phyloP scores from a whole-genome alignment of 2,329 filamentous ascomycete genomes.

The Colletotrichum theobromicola region DNA sequence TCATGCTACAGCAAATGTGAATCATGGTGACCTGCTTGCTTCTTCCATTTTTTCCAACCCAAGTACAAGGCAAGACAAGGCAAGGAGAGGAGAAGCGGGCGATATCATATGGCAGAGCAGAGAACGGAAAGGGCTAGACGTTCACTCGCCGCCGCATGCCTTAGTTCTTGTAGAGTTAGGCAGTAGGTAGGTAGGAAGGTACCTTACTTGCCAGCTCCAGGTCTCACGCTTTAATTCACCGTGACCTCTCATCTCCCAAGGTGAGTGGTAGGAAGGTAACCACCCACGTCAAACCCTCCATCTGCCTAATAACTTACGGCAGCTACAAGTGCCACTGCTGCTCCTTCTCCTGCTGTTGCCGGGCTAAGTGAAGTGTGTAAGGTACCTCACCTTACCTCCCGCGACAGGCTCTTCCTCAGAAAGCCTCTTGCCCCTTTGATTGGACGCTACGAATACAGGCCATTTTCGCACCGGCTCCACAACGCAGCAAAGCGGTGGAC shows the following conservation, averaged over 20 bases:
- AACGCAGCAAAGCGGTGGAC: constrained; percentile 6
- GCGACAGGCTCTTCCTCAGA: neutral
- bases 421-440: constrained; percentile 17
- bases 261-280: neutral
- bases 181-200: neutral
- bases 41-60: neutral
- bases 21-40: neutral
- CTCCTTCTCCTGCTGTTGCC: neutral
- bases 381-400: neutral
- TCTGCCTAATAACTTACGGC: neutral
- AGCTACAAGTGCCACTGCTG: neutral
- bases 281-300: neutral
- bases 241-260: neutral
- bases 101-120: neutral
- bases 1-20: neutral
- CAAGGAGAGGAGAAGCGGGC: neutral
- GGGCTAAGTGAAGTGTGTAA: neutral
- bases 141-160: neutral
- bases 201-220: neutral
- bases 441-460: constrained; percentile 1
- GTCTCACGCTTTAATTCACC: neutral
- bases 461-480: constrained; percentile 20
- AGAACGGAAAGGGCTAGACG: neutral
- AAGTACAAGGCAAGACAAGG: neutral
- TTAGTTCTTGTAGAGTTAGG: neutral